Conservation (phyloP, 192 early-diverging fungal species). For the Phlyctochytrium planicorne region DNA sequence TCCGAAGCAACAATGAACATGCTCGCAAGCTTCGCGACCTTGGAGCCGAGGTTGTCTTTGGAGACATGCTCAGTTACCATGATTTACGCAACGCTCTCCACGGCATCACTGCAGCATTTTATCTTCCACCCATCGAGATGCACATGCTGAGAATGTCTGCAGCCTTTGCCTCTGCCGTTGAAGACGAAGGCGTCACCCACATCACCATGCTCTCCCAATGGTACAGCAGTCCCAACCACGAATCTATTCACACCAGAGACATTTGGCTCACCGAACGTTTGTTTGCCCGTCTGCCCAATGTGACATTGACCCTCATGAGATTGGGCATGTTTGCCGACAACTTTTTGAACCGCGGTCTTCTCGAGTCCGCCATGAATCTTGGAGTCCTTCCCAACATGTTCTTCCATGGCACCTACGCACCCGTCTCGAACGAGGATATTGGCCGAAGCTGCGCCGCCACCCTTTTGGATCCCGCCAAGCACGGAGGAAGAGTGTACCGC, state of each 20-base stretch:
- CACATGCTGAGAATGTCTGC: too few species aligned
- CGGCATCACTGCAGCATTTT: too few species aligned
- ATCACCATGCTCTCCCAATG: constrained; percentile 6
- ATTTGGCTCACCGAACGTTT: constrained; percentile 5
- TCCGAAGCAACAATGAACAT: too few species aligned
- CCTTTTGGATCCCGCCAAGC: too few species aligned
- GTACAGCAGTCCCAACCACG: not conserved
- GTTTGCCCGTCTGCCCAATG: not conserved
- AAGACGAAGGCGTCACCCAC: constrained; percentile 4
- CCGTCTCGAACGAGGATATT: too few species aligned
- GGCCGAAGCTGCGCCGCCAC: too few species aligned
- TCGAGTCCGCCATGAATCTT: not conserved
- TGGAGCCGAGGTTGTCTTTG: too few species aligned
- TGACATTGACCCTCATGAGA: not conserved
- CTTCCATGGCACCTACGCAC: not conserved
- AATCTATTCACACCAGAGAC: not conserved
- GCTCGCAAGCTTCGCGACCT: too few species aligned
- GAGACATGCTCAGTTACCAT: too few species aligned
- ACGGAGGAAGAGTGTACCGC: too few species aligned
- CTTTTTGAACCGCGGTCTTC: not conserved
- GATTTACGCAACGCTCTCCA: too few species aligned
- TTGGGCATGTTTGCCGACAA: not conserved
- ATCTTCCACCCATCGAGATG: too few species aligned
- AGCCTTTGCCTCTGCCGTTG: constrained; percentile 9
- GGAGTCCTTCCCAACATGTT: not conserved